Base-by-base conservation (phyloP, 148 eudicot genomes). In the Spergularia marina region DNA sequence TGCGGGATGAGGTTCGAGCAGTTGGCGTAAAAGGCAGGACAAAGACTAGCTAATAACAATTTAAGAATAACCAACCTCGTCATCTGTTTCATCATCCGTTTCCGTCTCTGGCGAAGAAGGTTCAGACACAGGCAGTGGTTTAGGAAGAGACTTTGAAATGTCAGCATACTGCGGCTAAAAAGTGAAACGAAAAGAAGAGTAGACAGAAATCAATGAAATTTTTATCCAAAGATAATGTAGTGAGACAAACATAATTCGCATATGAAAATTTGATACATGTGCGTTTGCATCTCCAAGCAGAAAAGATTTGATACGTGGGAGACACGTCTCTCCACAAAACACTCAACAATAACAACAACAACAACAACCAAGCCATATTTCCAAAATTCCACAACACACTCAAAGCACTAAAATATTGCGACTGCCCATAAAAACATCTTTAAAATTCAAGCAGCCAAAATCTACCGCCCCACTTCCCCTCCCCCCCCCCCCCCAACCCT, bases 61-160 rank as follows among this genome's bases (percentile, higher is more conserved):
- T 16, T 13, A 34, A 49, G 15, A 55, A 55, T 30, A 80, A 80
- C 79, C 49, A 68, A 91, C 91, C 90, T 89, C 86, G 63, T 85
- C 88, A 65, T 85, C 91, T 52, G 73, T 81, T 68, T 82, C 82
- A 51, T 81, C 80, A 30, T 82, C 85, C 51, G 21, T 66, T 16
- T 80, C 84, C 73, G 78, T 86, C 73, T 76, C 75, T 7, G 85
- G 70, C 21, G 87, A 79, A 36, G 74, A 74, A 67, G 70, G 71
- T 56, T 82, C 85, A 67, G 71, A 69, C 62, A 77, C 56, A 54
- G 91, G 88, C 79, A 82, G 80, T 61, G 96, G 96, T 83, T 81
- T 89, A 11, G 91, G 91, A 81, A 87, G 93, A 78, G 91, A 86
- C 83, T 77, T 86, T 23, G 80, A 74, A 58, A 53, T 63, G 68